Conservation (phyloP, 176 grass and related monocot genomes). For the Triticum dicoccoides region DNA sequence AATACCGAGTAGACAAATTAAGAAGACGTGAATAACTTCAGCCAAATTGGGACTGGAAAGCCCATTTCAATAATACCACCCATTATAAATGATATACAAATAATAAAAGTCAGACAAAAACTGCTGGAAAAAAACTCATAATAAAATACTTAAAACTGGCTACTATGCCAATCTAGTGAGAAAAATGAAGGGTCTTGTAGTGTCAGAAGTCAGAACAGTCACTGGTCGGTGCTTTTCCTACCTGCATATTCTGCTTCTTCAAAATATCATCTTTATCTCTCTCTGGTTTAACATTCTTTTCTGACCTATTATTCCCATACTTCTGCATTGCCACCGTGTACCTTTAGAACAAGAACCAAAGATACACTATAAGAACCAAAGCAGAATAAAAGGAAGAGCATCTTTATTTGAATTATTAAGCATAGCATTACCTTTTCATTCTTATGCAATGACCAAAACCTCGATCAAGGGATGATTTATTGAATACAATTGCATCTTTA, state of each 20-base stretch:
- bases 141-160: neutral
- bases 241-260: conserved; percentile 59
- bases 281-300: conserved; percentile 55
- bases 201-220: neutral
- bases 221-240: conserved; percentile 20
- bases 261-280: conserved; percentile 61
- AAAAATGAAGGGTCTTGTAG: neutral
- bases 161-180: neutral
- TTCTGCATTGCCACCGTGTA: conserved; percentile 64
- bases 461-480: conserved; percentile 94
- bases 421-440: conserved; percentile 72
- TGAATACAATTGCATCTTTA: conserved; percentile 98
- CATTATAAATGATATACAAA: neutral
- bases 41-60: neutral
- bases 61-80: neutral
- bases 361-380: conserved; percentile 9
- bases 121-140: neutral
- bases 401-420: neutral
- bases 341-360: conserved; percentile 37
- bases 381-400: conserved; percentile 3
- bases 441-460: conserved; percentile 90
- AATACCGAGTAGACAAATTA: neutral
- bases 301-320: conserved; percentile 39
- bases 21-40: neutral
- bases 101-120: neutral